Percentiles rank a stretch among this genome's conserved stretches.
Conservation (phyloP, 2,329 filamentous ascomycete genomes). For the Sclerotiophoma versabilis region DNA sequence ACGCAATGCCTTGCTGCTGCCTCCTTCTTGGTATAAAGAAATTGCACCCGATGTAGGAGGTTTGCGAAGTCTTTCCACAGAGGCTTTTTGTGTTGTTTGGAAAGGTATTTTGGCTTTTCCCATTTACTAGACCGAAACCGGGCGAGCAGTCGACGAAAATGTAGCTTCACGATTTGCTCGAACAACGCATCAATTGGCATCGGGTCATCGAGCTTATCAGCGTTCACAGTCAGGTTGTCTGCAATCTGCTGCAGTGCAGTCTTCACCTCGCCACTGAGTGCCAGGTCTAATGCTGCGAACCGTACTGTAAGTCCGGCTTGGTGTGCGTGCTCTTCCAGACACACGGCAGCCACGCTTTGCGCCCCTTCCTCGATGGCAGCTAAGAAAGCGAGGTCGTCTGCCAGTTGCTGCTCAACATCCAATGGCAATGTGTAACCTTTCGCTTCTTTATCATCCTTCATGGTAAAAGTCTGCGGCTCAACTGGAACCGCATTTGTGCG, state of each 20-base stretch:
- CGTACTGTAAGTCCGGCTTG: background rate
- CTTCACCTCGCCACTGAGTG: background rate
- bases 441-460: background rate
- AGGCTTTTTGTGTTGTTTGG: conserved; percentile 14
- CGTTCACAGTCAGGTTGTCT: background rate
- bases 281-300: conserved; percentile 11
- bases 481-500: conserved; percentile 16
- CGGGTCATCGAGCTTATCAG: background rate
- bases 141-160: conserved; percentile 12
- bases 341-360: conserved; percentile 14
- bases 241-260: background rate
- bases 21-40: conserved; percentile 12
- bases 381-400: conserved; percentile 12
- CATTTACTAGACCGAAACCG: conserved; percentile 11
- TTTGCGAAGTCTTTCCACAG: conserved; percentile 12
- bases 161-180: conserved; percentile 1
- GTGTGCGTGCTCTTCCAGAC: conserved; percentile 8
- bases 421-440: background rate
- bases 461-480: conserved; percentile 1
- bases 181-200: background rate
- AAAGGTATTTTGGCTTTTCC: conserved; percentile 14
- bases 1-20: background rate
- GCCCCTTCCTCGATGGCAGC: conserved; percentile 15
- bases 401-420: conserved; percentile 9
- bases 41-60: conserved; percentile 7